These are phyloP conservation scores for Dipteronia dyeriana DNA, from an alignment of 345 rosid genomes.

Conservation along the genomic window DNA sequence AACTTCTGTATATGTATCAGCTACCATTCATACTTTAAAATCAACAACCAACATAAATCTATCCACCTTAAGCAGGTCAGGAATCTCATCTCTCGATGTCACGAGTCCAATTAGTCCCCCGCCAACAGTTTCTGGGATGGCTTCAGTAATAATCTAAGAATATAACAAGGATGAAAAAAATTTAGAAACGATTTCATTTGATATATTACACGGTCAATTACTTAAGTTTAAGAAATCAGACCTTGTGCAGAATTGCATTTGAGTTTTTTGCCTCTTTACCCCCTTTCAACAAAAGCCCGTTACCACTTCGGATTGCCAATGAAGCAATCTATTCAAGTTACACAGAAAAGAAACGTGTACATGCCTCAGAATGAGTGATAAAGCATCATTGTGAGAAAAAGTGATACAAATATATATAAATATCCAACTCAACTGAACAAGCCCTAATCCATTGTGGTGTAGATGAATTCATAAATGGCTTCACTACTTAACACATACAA, in stretches of 20 bases:
- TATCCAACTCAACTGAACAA: neutral
- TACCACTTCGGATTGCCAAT: constrained; percentile 94
- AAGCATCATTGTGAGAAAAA: neutral
- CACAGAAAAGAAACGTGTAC: constrained; percentile 11
- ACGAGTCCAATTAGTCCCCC: constrained; percentile 86
- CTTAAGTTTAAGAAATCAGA: constrained; percentile 20
- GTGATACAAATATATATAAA: neutral
- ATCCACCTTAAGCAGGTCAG: constrained; percentile 87
- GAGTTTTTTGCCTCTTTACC: constrained; percentile 95
- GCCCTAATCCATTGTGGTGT: neutral
- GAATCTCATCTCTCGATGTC: constrained; percentile 95
- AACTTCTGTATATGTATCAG: constrained; percentile 2
- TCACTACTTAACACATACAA: no score
- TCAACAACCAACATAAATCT: constrained; percentile 16
- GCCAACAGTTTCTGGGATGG: constrained; percentile 80
- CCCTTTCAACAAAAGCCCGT: constrained; percentile 91
- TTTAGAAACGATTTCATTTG: constrained; percentile 14
- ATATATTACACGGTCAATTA: neutral
- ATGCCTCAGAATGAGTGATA: constrained; percentile 3
- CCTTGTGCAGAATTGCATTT: constrained; percentile 96
- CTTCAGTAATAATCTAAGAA: constrained; percentile 81
- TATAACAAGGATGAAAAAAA: constrained; percentile 18
- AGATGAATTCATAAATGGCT: neutral
- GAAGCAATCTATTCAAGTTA: constrained; percentile 80
- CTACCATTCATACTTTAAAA: constrained; percentile 6